These are phyloP conservation scores for Tylopilus felleus DNA, from an alignment of 768 basidiomycete species.

Conservation along the genomic window DNA sequence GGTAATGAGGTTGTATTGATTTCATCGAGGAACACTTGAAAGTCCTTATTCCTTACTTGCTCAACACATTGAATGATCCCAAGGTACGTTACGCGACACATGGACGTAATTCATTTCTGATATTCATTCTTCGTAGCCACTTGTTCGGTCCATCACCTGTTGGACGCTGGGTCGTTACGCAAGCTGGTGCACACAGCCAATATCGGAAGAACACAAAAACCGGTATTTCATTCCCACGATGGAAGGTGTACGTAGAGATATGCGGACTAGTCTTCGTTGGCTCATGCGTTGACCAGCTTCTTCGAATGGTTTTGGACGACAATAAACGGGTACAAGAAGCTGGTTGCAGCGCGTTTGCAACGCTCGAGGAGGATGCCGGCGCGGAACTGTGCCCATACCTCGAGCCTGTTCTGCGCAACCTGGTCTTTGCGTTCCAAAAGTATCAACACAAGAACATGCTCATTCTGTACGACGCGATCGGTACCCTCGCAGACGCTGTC, in stretches of 20 bases:
- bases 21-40: constrained; percentile 92
- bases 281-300: constrained; percentile 54
- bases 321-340: constrained; percentile 99
- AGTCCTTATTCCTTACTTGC: constrained; percentile 90
- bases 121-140: constrained; percentile 53
- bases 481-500: constrained; percentile 95
- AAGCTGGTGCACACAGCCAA: constrained; percentile 89
- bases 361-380: constrained; percentile 96
- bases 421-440: constrained; percentile 95
- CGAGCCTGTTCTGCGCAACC: constrained; percentile 89
- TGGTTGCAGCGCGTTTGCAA: constrained; percentile 97
- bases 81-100: constrained; percentile 55
- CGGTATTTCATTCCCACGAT: constrained; percentile 95
- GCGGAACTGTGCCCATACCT: constrained; percentile 86
- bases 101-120: not conserved
- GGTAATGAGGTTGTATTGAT: constrained; percentile 82
- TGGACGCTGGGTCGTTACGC: constrained; percentile 99
- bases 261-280: constrained; percentile 4
- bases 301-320: constrained; percentile 95
- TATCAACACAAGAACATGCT: constrained; percentile 99
- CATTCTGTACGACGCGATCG: constrained; percentile 98
- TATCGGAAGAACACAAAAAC: constrained; percentile 83
- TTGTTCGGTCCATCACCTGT: constrained; percentile 96
- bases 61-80: constrained; percentile 84
- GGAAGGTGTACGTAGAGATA: constrained; percentile 76